Evolutionary conservation across 345 rosid genomes (phyloP).

Genomic region (Dipteronia dyeriana): DNA sequence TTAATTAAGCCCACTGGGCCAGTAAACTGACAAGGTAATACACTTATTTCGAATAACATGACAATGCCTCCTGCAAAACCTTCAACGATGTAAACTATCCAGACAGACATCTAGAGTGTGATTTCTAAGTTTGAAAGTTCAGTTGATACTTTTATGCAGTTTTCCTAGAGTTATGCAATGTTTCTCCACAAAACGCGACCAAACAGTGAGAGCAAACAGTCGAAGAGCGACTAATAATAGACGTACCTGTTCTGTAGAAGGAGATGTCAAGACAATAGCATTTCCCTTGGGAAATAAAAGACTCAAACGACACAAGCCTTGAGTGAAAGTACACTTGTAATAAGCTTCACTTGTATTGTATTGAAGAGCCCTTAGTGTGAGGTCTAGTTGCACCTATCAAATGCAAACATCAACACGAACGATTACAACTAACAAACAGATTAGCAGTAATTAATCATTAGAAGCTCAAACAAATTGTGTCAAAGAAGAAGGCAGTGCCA

Average conservation of each 20-base stretch:
- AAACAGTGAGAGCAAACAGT: neutral
- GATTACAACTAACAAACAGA: constrained; percentile 10
- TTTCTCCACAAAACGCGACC: no score
- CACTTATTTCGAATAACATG: no score
- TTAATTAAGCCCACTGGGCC: neutral
- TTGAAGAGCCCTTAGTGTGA: constrained; percentile 53
- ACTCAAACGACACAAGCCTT: constrained; percentile 50
- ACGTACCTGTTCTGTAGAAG: constrained; percentile 60
- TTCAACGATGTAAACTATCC: no score
- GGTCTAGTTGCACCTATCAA: constrained; percentile 65
- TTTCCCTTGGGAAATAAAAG: constrained; percentile 67
- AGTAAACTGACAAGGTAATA: neutral
- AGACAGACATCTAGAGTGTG: no score
- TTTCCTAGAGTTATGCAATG: no score
- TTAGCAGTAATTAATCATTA: constrained; percentile 3
- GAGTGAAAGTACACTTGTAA: constrained; percentile 66
- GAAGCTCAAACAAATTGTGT: neutral
- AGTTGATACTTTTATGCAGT: neutral
- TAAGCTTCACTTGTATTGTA: constrained; percentile 82
- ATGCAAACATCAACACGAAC: constrained; percentile 16
- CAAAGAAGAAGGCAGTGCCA: neutral
- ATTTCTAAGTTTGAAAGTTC: no score
- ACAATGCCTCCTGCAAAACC: no score
- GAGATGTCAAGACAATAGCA: constrained; percentile 70
- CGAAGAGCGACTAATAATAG: constrained; percentile 12